Conservation (phyloP, 2,329 filamentous ascomycete species). For the Alternaria sp. region DNA sequence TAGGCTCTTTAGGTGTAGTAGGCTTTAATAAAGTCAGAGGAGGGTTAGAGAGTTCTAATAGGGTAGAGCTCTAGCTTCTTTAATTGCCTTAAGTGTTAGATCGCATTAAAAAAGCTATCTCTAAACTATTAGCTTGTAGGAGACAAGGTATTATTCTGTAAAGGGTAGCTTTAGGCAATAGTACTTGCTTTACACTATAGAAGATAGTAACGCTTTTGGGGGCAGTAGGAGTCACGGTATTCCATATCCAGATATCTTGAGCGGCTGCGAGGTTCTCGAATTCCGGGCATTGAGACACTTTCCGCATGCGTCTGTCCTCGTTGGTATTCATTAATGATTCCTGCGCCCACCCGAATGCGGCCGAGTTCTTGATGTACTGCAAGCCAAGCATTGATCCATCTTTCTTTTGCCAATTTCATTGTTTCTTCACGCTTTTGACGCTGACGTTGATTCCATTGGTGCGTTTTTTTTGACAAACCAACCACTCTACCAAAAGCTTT, state of each 20-base stretch:
- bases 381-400: neutral
- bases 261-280: neutral
- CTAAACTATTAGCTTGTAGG: too few relatives aligned
- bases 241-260: neutral
- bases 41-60: too few relatives aligned
- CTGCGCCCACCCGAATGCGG: neutral
- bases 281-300: neutral
- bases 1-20: too few relatives aligned
- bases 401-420: neutral
- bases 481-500: neutral
- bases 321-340: neutral
- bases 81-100: too few relatives aligned
- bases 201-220: too few relatives aligned
- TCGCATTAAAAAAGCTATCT: too few relatives aligned
- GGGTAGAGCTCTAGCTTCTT: too few relatives aligned
- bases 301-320: neutral
- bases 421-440: neutral
- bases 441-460: neutral
- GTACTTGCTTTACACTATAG: too few relatives aligned
- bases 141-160: too few relatives aligned
- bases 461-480: neutral
- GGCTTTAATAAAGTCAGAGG: too few relatives aligned
- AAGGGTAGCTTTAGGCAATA: too few relatives aligned
- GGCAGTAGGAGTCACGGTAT: too few relatives aligned
- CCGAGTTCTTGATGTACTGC: neutral